These are phyloP conservation scores for Ceratobasidium sp. DNA, from an alignment of 1,284 basidiomycete genomes.

Conservation along the genomic window DNA sequence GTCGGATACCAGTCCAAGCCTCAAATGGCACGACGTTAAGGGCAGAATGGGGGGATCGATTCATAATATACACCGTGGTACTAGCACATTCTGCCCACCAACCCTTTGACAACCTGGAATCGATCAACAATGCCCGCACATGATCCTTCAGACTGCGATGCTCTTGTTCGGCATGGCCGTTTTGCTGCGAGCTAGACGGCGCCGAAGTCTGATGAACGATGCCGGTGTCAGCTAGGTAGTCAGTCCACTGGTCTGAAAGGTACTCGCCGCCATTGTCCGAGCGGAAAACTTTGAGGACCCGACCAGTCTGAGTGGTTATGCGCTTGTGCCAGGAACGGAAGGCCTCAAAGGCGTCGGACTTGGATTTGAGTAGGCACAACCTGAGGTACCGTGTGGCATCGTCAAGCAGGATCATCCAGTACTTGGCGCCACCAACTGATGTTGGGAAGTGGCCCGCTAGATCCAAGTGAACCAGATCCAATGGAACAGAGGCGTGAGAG, in stretches of 20 bases:
- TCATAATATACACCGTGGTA: neutral
- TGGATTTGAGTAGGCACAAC: constrained; percentile 30
- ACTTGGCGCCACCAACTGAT: constrained; percentile 21
- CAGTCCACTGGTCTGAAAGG: neutral
- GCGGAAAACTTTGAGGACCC: constrained; percentile 35
- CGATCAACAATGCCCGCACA: neutral
- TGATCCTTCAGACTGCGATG: constrained; percentile 22
- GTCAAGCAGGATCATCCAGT: constrained; percentile 41
- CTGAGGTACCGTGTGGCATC: constrained; percentile 37
- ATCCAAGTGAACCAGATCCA: constrained; percentile 42
- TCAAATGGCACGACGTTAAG: neutral
- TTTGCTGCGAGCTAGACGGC: constrained; percentile 23
- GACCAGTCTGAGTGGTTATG: constrained; percentile 37
- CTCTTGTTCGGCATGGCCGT: constrained; percentile 31
- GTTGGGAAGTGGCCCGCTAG: constrained; percentile 37
- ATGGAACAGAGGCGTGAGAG: constrained; percentile 13
- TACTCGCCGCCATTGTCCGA: constrained; percentile 45
- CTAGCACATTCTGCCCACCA: constrained; percentile 25
- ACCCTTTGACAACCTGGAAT: constrained; percentile 7
- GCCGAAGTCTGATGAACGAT: constrained; percentile 26
- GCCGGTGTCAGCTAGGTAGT: neutral
- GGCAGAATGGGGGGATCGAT: constrained; percentile 15
- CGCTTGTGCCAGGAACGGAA: constrained; percentile 38
- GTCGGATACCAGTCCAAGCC: neutral
- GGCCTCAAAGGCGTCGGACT: constrained; percentile 5